Conservation (phyloP, 139 green algal genomes). For the Chlamydomonas sp. region DNA sequence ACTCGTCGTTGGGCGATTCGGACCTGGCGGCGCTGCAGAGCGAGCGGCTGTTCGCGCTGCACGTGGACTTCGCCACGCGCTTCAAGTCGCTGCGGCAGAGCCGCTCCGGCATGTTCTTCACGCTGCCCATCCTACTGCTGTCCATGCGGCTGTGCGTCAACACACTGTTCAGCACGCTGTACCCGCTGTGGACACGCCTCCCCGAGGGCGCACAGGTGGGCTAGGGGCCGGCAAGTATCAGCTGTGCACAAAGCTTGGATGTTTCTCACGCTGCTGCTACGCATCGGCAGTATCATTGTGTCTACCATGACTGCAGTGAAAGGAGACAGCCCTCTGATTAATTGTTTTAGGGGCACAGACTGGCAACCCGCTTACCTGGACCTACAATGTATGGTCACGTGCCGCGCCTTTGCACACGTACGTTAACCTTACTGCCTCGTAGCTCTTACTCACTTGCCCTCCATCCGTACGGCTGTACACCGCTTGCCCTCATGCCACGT, state of each 20-base stretch:
- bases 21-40: constrained; percentile 43
- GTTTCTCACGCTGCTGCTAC: too few relatives aligned
- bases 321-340: too few relatives aligned
- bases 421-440: too few relatives aligned
- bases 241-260: too few relatives aligned
- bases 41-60: constrained; percentile 49
- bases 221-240: background rate
- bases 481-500: background rate
- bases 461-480: too few relatives aligned
- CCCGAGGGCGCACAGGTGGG: constrained; percentile 38
- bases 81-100: constrained; percentile 35
- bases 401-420: too few relatives aligned
- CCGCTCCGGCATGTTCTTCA: constrained; percentile 63
- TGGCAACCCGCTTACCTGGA: too few relatives aligned
- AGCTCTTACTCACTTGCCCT: too few relatives aligned
- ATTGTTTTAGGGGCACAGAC: too few relatives aligned
- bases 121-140: constrained; percentile 60
- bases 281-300: too few relatives aligned
- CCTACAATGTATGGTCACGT: too few relatives aligned
- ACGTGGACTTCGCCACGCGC: constrained; percentile 21
- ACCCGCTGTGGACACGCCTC: constrained; percentile 47
- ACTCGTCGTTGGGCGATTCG: constrained; percentile 13
- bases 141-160: constrained; percentile 44
- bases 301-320: too few relatives aligned
- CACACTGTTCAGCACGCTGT: constrained; percentile 55